These are phyloP conservation scores for Scytalidium sp. DNA, from an alignment of 2,329 filamentous ascomycete species.

Conservation along the genomic window DNA sequence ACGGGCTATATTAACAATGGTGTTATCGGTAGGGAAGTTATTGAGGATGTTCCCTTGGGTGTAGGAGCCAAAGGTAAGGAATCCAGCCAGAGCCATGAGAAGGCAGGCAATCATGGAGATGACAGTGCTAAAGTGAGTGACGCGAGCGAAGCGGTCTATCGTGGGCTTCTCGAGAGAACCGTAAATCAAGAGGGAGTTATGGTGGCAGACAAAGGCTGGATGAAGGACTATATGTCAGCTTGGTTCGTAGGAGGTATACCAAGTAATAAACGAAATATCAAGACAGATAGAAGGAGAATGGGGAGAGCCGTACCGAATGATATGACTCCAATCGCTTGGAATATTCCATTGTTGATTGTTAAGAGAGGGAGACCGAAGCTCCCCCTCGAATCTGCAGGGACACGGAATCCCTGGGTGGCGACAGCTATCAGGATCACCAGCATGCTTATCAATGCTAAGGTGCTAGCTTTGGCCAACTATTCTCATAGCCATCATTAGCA, in stretches of 20 bases:
- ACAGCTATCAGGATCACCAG: conserved; percentile 83
- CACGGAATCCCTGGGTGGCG: conserved; percentile 75
- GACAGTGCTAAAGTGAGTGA: conserved; percentile 90
- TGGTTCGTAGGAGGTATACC: not conserved
- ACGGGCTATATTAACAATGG: conserved; percentile 90
- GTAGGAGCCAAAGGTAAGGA: conserved; percentile 87
- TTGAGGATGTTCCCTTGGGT: conserved; percentile 96
- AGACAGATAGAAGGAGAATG: not conserved
- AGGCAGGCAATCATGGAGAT: conserved; percentile 93
- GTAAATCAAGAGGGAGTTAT: conserved; percentile 97
- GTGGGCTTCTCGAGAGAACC: conserved; percentile 92
- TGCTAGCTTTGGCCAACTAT: conserved; percentile 92
- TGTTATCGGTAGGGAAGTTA: conserved; percentile 89
- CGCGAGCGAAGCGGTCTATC: conserved; percentile 87
- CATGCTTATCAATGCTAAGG: conserved; percentile 92
- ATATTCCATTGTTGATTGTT: conserved; percentile 81
- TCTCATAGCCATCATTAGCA: conserved; percentile 10
- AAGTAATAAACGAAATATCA: conserved; percentile 1
- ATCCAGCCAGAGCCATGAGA: conserved; percentile 82
- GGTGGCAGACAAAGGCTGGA: conserved; percentile 69
- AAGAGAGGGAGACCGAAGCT: conserved; percentile 67
- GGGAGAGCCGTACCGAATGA: conserved; percentile 73
- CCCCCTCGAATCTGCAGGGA: conserved; percentile 70
- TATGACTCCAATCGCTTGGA: conserved; percentile 96
- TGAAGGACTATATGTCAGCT: conserved; percentile 26